These are phyloP conservation scores for Solanum tacnaense DNA, from an alignment of 257 asterid species.

Conservation along the genomic window DNA sequence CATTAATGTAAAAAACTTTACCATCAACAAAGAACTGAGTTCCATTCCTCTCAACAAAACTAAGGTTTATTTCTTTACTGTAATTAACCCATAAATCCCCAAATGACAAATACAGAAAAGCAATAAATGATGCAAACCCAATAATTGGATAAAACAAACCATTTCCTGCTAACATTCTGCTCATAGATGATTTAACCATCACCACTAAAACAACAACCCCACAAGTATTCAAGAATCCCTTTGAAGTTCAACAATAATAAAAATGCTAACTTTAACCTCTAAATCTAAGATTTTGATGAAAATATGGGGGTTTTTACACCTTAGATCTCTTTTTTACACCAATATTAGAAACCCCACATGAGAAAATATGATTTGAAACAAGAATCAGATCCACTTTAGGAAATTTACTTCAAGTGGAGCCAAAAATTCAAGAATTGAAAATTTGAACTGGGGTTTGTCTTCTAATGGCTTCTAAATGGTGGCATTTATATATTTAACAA, in stretches of 20 bases:
- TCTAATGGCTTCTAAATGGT: not conserved
- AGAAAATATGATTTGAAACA: constrained; percentile 23
- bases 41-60: constrained; percentile 94
- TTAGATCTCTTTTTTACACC: constrained; percentile 24
- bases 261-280: constrained; percentile 3
- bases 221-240: not conserved
- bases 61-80: constrained; percentile 30
- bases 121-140: constrained; percentile 78
- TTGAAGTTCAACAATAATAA: not conserved
- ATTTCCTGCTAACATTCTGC: constrained; percentile 53
- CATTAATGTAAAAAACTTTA: constrained; percentile 73
- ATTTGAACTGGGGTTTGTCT: not conserved
- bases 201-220: not conserved
- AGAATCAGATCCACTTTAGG: constrained; percentile 43
- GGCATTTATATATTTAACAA: not conserved
- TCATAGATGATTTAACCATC: constrained; percentile 23
- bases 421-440: constrained; percentile 19
- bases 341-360: constrained; percentile 10
- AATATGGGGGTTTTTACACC: constrained; percentile 8
- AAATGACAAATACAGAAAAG: constrained; percentile 65
- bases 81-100: constrained; percentile 66
- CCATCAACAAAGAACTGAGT: constrained; percentile 88
- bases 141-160: constrained; percentile 77
- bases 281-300: constrained; percentile 1
- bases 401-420: constrained; percentile 21